phyloP scores from a whole-genome alignment of 495 filamentous ascomycete species.

The Bathelium albidoporum region DNA sequence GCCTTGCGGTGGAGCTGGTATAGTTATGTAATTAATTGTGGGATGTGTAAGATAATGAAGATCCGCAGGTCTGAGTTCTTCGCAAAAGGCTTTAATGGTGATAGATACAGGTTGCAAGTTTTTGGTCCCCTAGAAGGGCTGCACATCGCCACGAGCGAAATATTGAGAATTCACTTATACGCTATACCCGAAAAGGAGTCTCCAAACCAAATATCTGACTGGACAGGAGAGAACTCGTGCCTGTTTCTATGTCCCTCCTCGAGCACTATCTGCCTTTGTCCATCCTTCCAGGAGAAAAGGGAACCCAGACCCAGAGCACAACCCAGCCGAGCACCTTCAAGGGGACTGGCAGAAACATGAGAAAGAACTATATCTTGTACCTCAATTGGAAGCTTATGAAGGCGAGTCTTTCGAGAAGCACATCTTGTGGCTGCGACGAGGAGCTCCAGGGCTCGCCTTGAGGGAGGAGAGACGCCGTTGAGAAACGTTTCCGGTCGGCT shows the following conservation, averaged over 20 bases:
- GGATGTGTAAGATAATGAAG: no score
- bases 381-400: not conserved
- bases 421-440: not conserved
- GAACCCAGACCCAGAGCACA: not conserved
- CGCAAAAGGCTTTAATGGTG: no score
- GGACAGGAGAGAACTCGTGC: not conserved
- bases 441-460: not conserved
- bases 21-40: no score
- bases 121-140: no score
- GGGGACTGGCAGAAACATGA: not conserved
- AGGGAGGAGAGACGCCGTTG: not conserved
- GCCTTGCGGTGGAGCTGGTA: no score
- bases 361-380: not conserved
- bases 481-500: not conserved
- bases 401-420: not conserved
- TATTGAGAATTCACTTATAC: no score
- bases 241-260: not conserved
- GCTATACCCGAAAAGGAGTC: not conserved
- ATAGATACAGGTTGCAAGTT: no score
- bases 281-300: not conserved
- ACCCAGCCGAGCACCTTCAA: not conserved
- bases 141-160: no score
- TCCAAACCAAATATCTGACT: not conserved
- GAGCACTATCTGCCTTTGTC: not conserved
- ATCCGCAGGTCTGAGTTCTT: no score